Conservation (phyloP, 2,329 filamentous ascomycete genomes). For the Clarireedia monteithiana region DNA sequence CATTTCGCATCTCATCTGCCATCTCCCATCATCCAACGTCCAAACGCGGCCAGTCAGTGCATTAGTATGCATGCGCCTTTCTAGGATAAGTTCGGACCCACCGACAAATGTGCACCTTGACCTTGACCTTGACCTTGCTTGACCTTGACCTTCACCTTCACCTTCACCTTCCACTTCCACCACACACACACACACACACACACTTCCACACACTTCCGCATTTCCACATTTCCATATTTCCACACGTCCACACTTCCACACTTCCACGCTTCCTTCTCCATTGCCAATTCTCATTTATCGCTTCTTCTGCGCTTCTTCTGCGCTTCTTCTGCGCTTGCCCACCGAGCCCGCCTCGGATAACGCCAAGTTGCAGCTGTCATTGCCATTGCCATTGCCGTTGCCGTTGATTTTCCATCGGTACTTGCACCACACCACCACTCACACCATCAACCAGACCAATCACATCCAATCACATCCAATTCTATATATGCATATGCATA, state of each 20-base stretch:
- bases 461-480: background rate
- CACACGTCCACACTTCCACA: too few relatives aligned
- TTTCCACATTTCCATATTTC: too few relatives aligned
- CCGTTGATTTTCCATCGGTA: background rate
- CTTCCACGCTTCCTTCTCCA: too few relatives aligned
- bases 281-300: too few relatives aligned
- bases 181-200: too few relatives aligned
- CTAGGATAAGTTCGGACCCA: background rate
- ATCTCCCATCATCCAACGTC: too few relatives aligned
- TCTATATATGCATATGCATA: background rate
- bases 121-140: background rate
- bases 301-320: background rate
- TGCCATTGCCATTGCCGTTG: background rate
- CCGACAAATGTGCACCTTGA: background rate
- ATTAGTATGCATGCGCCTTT: background rate
- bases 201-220: too few relatives aligned
- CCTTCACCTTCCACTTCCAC: background rate
- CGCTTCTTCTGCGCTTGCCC: background rate
- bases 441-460: background rate
- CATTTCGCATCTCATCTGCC: too few relatives aligned
- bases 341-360: background rate
- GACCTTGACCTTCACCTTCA: background rate
- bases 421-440: background rate
- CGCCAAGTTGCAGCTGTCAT: background rate
- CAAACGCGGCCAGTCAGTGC: too few relatives aligned